Base-by-base conservation (phyloP, 1,139 yeast genomes). In the Blastobotrys ciferrii region DNA sequence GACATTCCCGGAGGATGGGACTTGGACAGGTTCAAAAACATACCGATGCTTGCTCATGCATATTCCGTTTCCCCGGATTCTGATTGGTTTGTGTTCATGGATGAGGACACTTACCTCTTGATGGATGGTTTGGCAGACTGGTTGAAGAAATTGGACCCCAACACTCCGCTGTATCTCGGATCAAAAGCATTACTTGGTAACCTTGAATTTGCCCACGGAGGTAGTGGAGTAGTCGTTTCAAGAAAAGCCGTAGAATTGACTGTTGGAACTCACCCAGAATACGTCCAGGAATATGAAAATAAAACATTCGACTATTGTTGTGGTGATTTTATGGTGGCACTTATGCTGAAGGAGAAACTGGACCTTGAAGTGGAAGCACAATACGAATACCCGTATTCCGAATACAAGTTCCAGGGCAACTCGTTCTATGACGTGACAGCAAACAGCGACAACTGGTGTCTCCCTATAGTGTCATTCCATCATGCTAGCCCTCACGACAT, bases 21-120 rank as follows among this genome's bases (percentile, higher is more conserved):
- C 3, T 56, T 66, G 11, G 73, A 69, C 55, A 58, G 62, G 48
- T 67, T 61, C 58, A 70, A 69, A 52, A 69, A 69, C 50, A 50
- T 69, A 18, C 73, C 73, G 25, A 69, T 70, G 65, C 58, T 66
- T 30, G 56, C 54, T 9, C 67, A 68, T 38, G 73, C 71, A 2
- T 69, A 60, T 53, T 39, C 48, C 11, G 48, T 46, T 5, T 52
- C 62, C 31, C 67, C 68, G 2, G 53, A 57, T 5, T 51, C 58
- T 11, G 63, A 65, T 33, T 69, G 73, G 73, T 69, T 60, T 53
- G 54, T 67, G 20, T 65, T 68, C 53, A 62, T 67, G 55, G 73
- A 69, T 46, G 72, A 60, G 23, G 73, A 69, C 48, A 57, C 70
- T 9, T 67, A 59, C 49, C 47, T 68, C 32, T 45, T 64, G 49